Evolutionary conservation across 495 filamentous ascomycete species (phyloP).

Genomic region (Podospora anserina): DNA sequence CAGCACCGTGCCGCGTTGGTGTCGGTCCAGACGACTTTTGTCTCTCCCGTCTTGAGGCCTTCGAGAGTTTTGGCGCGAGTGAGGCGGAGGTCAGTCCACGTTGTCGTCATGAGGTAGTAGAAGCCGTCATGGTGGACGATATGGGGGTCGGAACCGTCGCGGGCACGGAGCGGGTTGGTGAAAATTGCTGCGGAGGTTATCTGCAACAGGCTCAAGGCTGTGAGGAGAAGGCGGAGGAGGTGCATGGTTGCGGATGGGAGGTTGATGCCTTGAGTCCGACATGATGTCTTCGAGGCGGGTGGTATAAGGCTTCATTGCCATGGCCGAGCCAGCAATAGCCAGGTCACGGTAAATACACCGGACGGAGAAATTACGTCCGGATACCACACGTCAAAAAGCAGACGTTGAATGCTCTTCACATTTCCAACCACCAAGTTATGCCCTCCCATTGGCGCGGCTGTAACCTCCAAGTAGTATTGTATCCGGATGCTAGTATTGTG

Average conservation of each 20-base stretch:
- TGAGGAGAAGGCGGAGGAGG: not conserved
- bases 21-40: conserved; percentile 44
- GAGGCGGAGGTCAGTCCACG: conserved; percentile 49
- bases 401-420: not conserved
- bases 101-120: conserved; percentile 52
- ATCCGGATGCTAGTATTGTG: not conserved
- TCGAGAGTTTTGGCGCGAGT: conserved; percentile 46
- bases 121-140: conserved; percentile 45
- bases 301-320: not conserved
- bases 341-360: not conserved
- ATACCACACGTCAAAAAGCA: not conserved
- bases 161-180: conserved; percentile 8
- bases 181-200: not conserved
- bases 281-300: not conserved
- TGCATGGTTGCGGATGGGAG: not conserved
- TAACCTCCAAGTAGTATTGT: not conserved
- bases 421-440: not conserved
- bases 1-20: conserved; percentile 40
- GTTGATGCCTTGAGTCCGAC: not conserved
- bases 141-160: conserved; percentile 40
- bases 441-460: not conserved
- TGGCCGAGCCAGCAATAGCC: not conserved
- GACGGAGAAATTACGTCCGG: not conserved
- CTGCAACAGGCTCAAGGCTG: not conserved
- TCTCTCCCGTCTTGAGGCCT: conserved; percentile 47